Conservation (phyloP, 441 rosid species). For the Capsella rubella region DNA sequence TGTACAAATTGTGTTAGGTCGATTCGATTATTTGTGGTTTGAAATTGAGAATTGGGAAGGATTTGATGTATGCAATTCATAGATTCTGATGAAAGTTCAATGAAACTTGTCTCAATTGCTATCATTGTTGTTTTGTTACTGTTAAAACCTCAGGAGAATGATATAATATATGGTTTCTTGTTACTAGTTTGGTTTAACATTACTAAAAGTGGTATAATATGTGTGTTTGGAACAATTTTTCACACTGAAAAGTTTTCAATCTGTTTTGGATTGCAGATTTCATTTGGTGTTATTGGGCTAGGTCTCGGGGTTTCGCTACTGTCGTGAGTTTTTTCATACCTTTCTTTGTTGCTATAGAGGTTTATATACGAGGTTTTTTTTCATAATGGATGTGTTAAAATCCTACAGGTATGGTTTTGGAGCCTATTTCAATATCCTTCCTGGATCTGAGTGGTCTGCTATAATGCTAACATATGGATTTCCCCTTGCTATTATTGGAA, state of each 20-base stretch:
- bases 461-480: constrained; percentile 94
- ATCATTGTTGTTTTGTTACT: not conserved
- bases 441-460: constrained; percentile 98
- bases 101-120: not conserved
- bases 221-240: constrained; percentile 12
- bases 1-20: not conserved
- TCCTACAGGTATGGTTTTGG: constrained; percentile 85
- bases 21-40: not conserved
- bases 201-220: not conserved
- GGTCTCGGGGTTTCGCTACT: constrained; percentile 78
- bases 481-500: constrained; percentile 95
- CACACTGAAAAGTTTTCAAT: not conserved
- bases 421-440: constrained; percentile 89
- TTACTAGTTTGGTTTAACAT: not conserved
- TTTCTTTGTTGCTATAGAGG: constrained; percentile 23
- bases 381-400: constrained; percentile 21
- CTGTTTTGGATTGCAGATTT: constrained; percentile 59
- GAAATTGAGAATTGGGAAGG: constrained; percentile 9
- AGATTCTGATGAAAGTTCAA: not conserved
- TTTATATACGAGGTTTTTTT: constrained; percentile 13
- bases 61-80: constrained; percentile 14
- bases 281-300: constrained; percentile 90
- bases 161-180: no score
- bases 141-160: no score
- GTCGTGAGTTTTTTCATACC: constrained; percentile 61